Conservation (phyloP, 352 stramenopile species). For the Globisporangium lucens region DNA sequence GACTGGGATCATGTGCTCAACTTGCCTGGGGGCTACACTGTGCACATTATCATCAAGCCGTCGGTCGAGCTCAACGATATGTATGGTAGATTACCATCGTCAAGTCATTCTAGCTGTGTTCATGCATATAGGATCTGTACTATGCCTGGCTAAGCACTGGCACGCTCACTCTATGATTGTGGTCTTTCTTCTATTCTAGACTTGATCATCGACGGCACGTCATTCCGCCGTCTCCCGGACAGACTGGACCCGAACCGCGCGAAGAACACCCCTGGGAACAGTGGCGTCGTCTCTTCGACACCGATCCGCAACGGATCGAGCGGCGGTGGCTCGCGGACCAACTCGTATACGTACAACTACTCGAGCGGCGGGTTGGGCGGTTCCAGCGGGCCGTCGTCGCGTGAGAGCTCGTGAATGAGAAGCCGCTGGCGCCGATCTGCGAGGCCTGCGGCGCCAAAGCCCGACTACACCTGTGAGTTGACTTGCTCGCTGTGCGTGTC, state of each 20-base stretch:
- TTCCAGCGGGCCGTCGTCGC: conserved; percentile 30
- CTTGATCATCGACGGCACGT: conserved; percentile 77
- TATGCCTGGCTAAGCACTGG: not conserved
- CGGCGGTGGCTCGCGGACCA: conserved; percentile 20
- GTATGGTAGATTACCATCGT: conserved; percentile 56
- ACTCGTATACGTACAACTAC: conserved; percentile 48
- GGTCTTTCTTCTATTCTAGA: conserved; percentile 26
- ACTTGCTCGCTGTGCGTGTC: not conserved
- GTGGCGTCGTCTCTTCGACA: conserved; percentile 25
- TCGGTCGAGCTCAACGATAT: conserved; percentile 85
- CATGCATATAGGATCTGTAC: not conserved
- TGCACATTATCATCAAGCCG: conserved; percentile 85
- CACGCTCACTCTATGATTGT: not conserved
- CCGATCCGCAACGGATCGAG: conserved; percentile 20
- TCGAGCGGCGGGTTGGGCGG: conserved; percentile 22
- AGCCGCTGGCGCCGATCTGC: conserved; percentile 64
- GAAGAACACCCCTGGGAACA: conserved; percentile 20
- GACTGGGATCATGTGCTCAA: conserved; percentile 88
- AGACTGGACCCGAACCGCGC: conserved; percentile 45
- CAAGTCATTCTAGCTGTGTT: not conserved
- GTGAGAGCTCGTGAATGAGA: conserved; percentile 70
- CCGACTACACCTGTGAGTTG: conserved; percentile 56
- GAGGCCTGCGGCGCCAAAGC: conserved; percentile 69
- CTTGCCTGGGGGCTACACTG: conserved; percentile 66
- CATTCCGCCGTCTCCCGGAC: conserved; percentile 73